A percentile compares a stretch with the other conserved stretches of the same genome.
Evolutionary conservation across 768 basidiomycete genomes (phyloP).

Genomic region (Lactifluus hygrophoroides): DNA sequence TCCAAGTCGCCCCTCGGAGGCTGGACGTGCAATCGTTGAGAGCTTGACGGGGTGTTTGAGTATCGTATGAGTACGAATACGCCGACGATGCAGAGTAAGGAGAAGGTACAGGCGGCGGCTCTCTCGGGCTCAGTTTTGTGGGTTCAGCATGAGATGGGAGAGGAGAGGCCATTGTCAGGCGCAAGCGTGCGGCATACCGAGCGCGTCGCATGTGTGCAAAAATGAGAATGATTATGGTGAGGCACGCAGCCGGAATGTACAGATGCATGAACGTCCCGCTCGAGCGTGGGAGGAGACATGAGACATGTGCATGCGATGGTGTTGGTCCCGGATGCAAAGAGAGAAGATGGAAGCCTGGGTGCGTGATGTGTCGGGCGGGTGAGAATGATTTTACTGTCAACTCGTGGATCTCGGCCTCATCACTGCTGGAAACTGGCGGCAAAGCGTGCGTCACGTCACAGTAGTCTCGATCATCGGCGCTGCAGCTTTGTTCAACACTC

Average conservation of each 20-base stretch:
- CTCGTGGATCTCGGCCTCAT: constrained; percentile 51
- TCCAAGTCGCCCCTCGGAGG: background rate
- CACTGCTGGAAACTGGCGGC: constrained; percentile 21
- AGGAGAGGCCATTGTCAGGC: constrained; percentile 16
- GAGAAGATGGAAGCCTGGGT: constrained; percentile 81
- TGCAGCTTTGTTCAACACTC: constrained; percentile 23
- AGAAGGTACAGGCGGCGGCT: background rate
- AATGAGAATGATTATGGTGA: constrained; percentile 44
- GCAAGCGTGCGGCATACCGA: constrained; percentile 12
- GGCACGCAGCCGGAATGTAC: constrained; percentile 55
- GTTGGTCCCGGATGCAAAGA: constrained; percentile 46
- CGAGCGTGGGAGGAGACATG: constrained; percentile 76
- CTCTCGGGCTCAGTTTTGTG: background rate
- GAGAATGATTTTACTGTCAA: constrained; percentile 87
- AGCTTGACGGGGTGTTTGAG: constrained; percentile 15
- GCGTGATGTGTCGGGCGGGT: constrained; percentile 57
- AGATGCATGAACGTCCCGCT: constrained; percentile 46
- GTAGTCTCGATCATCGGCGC: constrained; percentile 88
- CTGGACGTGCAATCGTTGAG: constrained; percentile 5
- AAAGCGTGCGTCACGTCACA: constrained; percentile 63
- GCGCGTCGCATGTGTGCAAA: constrained; percentile 33
- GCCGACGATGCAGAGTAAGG: constrained; percentile 21
- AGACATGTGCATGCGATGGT: constrained; percentile 43
- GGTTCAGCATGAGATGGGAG: background rate
- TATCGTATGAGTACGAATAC: constrained; percentile 19